Evolutionary conservation across 805 yeast genomes (phyloP).

Genomic region (Schwanniomyces vanrijiae): DNA sequence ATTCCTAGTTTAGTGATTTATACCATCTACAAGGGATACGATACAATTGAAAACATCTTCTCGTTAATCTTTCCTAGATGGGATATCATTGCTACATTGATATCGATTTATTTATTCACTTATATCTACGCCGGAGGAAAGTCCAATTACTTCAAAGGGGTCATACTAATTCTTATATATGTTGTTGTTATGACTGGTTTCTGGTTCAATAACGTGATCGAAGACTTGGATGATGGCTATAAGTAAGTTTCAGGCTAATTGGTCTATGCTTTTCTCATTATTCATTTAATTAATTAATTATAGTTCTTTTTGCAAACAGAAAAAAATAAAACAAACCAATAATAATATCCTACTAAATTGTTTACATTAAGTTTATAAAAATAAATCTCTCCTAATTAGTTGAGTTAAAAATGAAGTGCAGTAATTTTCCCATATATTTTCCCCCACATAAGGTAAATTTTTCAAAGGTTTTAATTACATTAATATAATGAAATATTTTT

Average conservation of each 20-base stretch:
- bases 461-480: too few species aligned
- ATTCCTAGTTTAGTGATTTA: conserved; percentile 86
- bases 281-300: too few species aligned
- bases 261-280: too few species aligned
- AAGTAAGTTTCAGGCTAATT: background rate
- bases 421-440: background rate
- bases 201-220: conserved; percentile 54
- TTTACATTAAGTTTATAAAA: too few species aligned
- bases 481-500: too few species aligned
- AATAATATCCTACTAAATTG: too few species aligned
- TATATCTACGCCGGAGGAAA: conserved; percentile 96
- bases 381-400: too few species aligned
- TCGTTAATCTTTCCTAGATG: conserved; percentile 90
- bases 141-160: conserved; percentile 93
- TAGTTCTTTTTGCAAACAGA: too few species aligned
- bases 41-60: conserved; percentile 52
- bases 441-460: background rate
- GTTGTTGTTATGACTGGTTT: conserved; percentile 77
- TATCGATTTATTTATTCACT: conserved; percentile 85
- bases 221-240: conserved; percentile 29
- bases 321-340: too few species aligned
- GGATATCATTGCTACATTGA: conserved; percentile 85
- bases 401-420: background rate
- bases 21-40: conserved; percentile 51
- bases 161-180: conserved; percentile 78